phyloP scores from a whole-genome alignment of 2,329 filamentous ascomycete species.

The Colletotrichum filicis region DNA sequence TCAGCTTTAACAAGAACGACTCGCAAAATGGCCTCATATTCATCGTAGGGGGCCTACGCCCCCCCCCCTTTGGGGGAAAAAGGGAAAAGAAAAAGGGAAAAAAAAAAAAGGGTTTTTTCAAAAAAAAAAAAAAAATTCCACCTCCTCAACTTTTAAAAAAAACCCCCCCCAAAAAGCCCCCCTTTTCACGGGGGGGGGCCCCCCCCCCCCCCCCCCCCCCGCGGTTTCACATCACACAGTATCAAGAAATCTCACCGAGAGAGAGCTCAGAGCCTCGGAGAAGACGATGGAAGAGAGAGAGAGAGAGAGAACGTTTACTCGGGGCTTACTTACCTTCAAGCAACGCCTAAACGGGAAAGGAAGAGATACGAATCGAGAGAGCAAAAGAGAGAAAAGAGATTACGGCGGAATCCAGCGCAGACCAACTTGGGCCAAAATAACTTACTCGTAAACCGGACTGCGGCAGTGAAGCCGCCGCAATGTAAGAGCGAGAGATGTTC shows the following conservation, averaged over 20 bases:
- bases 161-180: too few relatives aligned
- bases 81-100: too few relatives aligned
- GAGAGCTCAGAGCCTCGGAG: too few relatives aligned
- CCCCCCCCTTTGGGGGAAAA: too few relatives aligned
- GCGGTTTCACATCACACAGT: neutral
- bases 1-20: neutral
- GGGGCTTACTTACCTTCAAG: neutral
- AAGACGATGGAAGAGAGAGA: neutral
- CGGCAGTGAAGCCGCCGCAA: neutral
- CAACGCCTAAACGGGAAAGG: neutral
- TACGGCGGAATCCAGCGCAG: neutral
- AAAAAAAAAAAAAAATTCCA: too few relatives aligned
- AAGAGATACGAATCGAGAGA: neutral
- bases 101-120: too few relatives aligned
- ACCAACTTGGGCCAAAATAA: neutral
- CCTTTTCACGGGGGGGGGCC: too few relatives aligned
- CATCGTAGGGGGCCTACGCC: neutral
- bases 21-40: slow-evolving; percentile 8
- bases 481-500: neutral
- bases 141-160: too few relatives aligned
- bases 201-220: too few relatives aligned
- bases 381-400: neutral
- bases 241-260: too few relatives aligned
- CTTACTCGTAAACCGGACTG: neutral
- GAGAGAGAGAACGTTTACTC: neutral